Evolutionary conservation across 352 stramenopile genomes (phyloP), one percentile per base, ranked within the genome.

Genomic region (Phytopythium montanum): DNA sequence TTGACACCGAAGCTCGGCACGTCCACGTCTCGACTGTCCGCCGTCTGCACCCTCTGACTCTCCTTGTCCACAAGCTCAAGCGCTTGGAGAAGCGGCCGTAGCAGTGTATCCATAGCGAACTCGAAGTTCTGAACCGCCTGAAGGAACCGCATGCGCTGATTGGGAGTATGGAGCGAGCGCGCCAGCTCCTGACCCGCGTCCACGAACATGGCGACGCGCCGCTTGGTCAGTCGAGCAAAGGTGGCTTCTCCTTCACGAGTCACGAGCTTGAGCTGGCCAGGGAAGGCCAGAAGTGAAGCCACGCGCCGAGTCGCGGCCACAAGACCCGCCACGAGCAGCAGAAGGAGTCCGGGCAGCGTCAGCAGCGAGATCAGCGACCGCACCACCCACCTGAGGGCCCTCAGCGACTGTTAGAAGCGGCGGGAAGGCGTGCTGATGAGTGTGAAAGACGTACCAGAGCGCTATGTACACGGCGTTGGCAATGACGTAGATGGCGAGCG

Each of bases 171-270:
- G 26, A 90, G 60, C 25, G 82, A 67, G 2, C 45, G 53, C 0
- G 69, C 68, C 18, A 94, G 68, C 39, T 92, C 81, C 23, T 75
- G 63, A 19, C 72, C 71, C 23, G 81, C 70, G 41, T 92, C 83
- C 9, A 84, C 59, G 44, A 88, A 81, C 65, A 93, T 84, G 23
- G 81, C 74, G 7, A 95, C 60, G 9, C 83, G 77, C 6, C 80
- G 79, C 65, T 88, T 88, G 5, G 72, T 83, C 45, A 94, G 66
- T 9, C 81, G 70, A 46, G 82, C 79, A 28, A 92, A 95, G 49
- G 76, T 93, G 61, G 71, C 70, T 61, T 95, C 86, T 0, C 84
- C 84, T 55, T 95, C 86, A 51, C 86, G 76, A 44, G 88, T 86
- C 34, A 95, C 84, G 33, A 95, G 66, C 26, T 71, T 64, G 26